Base-by-base conservation (phyloP, 2,329 filamentous ascomycete species). In the Sporothrix dimorphospora region DNA sequence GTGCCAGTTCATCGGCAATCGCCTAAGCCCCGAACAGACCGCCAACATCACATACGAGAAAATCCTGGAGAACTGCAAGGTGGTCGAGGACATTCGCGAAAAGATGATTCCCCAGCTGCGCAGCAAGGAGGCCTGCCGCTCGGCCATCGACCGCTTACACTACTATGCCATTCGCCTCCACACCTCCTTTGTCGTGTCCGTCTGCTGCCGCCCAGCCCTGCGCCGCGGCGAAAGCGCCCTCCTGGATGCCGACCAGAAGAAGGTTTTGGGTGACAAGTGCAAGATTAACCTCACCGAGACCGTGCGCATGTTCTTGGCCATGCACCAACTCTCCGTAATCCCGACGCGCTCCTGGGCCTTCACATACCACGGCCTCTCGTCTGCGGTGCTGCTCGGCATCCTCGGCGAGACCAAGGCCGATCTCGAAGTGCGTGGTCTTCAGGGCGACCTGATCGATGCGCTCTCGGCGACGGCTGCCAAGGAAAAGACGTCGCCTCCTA, bases 281-380 rank as follows among this genome's bases (percentile, higher is more conserved):
- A 90, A 89, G 77, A 80, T 82, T 19, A 90, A 90, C 76, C 81
- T 91, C 34, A 87, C 87, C 6, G 88, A 91, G 77, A 91, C 89
- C 14, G 89, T 91, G 12, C 85, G 88, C 53, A 91, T 91, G 89
- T 91, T 91, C 77, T 81, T 91, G 27, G 87, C 89, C 19, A 91
- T 91, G 89, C 89, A 91, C 78, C 89, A 90, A 74, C 81, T 91
- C 40, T 90, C 88, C 1, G 87, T 89, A 9, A 90, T 91, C 63
- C 89, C 89, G 0, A 91, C 89, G 0, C 83, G 89, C 34, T 90
- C 88, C 72, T 91, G 89, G 89, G 89, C 89, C 0, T 91, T 91
- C 73, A 91, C 89, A 0, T 91, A 91, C 72, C 88, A 91, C 76
- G 88, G 89, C 1, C 83, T 91, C 8, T 91, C 89, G 9, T 91